Evolutionary conservation across 805 yeast genomes (phyloP).

Genomic region (Candida caryicola): DNA sequence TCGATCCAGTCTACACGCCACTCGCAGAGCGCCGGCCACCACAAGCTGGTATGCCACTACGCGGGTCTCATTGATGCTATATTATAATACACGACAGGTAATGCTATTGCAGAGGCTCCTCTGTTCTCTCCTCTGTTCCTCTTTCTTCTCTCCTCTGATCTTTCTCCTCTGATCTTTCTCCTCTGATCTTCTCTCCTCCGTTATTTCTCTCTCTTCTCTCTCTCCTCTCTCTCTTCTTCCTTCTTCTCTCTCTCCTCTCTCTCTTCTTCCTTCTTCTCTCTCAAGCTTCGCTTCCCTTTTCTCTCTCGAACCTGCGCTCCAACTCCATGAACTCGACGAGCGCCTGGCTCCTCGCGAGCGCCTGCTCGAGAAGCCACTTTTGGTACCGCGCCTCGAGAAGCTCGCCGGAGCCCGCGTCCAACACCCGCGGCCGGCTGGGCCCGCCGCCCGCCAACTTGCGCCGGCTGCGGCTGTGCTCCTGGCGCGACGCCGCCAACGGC

Average conservation of each 20-base stretch:
- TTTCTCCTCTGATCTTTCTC: no score
- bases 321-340: constrained; percentile 28
- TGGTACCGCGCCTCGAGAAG: constrained; percentile 25
- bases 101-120: no score
- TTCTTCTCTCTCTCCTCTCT: not conserved
- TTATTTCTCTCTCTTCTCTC: no score
- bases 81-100: no score
- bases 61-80: no score
- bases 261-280: not conserved
- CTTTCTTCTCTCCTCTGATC: no score
- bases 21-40: no score
- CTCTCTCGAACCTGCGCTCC: constrained; percentile 23
- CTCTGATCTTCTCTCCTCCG: no score
- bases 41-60: no score
- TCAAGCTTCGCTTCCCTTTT: not conserved
- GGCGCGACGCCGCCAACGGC: constrained; percentile 30
- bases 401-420: constrained; percentile 11
- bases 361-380: constrained; percentile 29
- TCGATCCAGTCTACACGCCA: no score
- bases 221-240: no score
- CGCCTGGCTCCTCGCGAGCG: constrained; percentile 21
- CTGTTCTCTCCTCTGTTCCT: no score
- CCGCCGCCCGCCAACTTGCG: constrained; percentile 8
- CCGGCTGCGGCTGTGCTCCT: constrained; percentile 19
- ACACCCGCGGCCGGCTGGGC: not conserved